phyloP scores from a whole-genome alignment of 495 filamentous ascomycete species.

The Aspergillus diversus region DNA sequence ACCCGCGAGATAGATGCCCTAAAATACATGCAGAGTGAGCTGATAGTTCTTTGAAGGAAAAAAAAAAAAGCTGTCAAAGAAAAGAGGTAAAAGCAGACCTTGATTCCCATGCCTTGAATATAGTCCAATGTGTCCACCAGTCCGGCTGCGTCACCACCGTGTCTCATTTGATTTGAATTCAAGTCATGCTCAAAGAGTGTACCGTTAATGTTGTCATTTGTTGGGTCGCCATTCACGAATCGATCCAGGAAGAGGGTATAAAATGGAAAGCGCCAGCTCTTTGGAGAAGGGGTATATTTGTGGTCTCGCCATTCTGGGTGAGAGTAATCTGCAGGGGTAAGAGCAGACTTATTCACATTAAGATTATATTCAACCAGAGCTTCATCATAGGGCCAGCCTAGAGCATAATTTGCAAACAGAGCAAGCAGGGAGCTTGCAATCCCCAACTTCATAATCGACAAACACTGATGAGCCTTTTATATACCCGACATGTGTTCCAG shows the following conservation, averaged over 20 bases:
- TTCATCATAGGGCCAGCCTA: slow-evolving; percentile 59
- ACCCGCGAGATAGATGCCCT: slow-evolving; percentile 72
- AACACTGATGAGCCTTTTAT: slow-evolving; percentile 21
- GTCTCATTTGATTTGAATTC: slow-evolving; percentile 70
- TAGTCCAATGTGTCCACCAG: slow-evolving; percentile 71
- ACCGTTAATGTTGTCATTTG: slow-evolving; percentile 71
- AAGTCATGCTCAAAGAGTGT: slow-evolving; percentile 72
- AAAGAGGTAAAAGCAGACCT: slow-evolving; percentile 42
- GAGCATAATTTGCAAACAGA: slow-evolving; percentile 32
- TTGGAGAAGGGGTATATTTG: slow-evolving; percentile 59
- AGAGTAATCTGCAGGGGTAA: slow-evolving; percentile 62
- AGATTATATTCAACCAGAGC: slow-evolving; percentile 60
- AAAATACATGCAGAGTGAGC: slow-evolving; percentile 17
- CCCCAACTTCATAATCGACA: slow-evolving; percentile 41
- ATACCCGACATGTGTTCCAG: slow-evolving; percentile 30
- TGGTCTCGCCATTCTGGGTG: slow-evolving; percentile 59
- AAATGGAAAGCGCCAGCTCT: slow-evolving; percentile 72
- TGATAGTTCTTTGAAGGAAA: not conserved
- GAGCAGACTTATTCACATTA: slow-evolving; percentile 64
- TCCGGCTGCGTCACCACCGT: slow-evolving; percentile 71
- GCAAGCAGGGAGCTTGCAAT: slow-evolving; percentile 30
- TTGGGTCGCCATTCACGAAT: slow-evolving; percentile 73
- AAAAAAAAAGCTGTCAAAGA: not conserved
- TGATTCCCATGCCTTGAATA: slow-evolving; percentile 75
- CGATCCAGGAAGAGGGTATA: slow-evolving; percentile 73